Percentiles rank a stretch among this genome's conserved stretches.
Conservation (phyloP, 371 early-diverging fungal genomes). For the Zancudomyces culisetae region DNA sequence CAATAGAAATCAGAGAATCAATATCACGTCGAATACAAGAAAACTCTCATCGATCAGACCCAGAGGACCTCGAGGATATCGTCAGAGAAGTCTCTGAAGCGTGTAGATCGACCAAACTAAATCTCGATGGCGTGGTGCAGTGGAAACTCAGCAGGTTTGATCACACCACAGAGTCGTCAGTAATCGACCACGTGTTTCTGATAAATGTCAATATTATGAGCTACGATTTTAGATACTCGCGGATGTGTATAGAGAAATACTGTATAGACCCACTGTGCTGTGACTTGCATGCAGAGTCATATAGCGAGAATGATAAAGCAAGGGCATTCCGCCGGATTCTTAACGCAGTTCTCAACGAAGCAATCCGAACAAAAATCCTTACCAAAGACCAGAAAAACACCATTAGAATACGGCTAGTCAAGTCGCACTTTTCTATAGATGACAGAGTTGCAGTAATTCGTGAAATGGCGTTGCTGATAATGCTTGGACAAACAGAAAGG, state of each 20-base stretch:
- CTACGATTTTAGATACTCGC: slow-evolving; percentile 16
- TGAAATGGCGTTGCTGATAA: slow-evolving; percentile 17
- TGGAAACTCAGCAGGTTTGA: slow-evolving; percentile 24
- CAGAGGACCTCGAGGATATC: slow-evolving; percentile 18
- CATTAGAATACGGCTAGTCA: slow-evolving; percentile 18
- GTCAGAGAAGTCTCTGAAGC: slow-evolving; percentile 18
- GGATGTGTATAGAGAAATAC: slow-evolving; percentile 13
- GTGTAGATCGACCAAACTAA: slow-evolving; percentile 23
- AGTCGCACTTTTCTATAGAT: slow-evolving; percentile 13
- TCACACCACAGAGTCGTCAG: slow-evolving; percentile 16
- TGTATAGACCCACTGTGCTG: slow-evolving; percentile 25
- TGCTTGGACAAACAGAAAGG: slow-evolving; percentile 21
- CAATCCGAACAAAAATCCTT: slow-evolving; percentile 18
- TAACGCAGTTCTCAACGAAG: slow-evolving; percentile 24
- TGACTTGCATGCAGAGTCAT: slow-evolving; percentile 20
- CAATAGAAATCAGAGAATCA: slow-evolving; percentile 19
- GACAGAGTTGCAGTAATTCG: slow-evolving; percentile 19
- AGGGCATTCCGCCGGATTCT: slow-evolving; percentile 22
- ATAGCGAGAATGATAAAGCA: slow-evolving; percentile 22
- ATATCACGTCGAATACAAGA: slow-evolving; percentile 20
- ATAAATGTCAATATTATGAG: slow-evolving; percentile 23
- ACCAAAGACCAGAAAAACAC: slow-evolving; percentile 20
- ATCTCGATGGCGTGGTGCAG: slow-evolving; percentile 24
- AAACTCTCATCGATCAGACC: slow-evolving; percentile 16
- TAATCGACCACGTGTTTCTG: slow-evolving; percentile 23